phyloP scores from a whole-genome alignment of 108 stramenopile genomes.

The Cyclotella baltica region DNA sequence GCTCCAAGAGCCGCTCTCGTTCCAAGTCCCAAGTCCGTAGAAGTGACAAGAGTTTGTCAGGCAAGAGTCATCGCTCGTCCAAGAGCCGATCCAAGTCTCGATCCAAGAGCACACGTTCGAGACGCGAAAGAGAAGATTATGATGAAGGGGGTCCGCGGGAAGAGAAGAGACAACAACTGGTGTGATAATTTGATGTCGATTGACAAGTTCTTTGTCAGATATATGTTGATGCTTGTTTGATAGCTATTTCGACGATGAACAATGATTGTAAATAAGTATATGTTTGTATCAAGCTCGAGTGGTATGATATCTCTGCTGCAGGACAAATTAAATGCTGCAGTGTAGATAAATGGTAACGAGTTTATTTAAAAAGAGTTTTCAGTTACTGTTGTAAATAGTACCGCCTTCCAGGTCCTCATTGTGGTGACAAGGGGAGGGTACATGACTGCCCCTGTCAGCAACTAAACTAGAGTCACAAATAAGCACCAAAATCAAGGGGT shows the following conservation, averaged over 20 bases:
- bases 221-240: neutral
- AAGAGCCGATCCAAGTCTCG: constrained; percentile 38
- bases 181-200: neutral
- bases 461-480: neutral
- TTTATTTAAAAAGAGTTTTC: no score
- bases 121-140: constrained; percentile 1
- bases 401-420: no score
- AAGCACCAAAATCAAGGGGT: neutral
- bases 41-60: constrained; percentile 3
- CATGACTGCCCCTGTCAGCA: neutral
- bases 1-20: constrained; percentile 20
- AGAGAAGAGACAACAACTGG: constrained; percentile 11
- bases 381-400: no score
- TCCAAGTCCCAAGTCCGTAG: constrained; percentile 16
- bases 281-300: no score
- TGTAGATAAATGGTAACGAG: no score
- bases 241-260: constrained; percentile 10
- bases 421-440: neutral
- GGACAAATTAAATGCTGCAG: no score
- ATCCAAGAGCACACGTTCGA: constrained; percentile 4
- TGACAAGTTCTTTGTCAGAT: constrained; percentile 11
- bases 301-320: no score
- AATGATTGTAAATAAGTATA: constrained; percentile 21
- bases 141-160: neutral
- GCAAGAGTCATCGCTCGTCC: constrained; percentile 2